These are phyloP conservation scores for Globisporangium camurandrum DNA, from an alignment of 352 stramenopile species.

Conservation along the genomic window DNA sequence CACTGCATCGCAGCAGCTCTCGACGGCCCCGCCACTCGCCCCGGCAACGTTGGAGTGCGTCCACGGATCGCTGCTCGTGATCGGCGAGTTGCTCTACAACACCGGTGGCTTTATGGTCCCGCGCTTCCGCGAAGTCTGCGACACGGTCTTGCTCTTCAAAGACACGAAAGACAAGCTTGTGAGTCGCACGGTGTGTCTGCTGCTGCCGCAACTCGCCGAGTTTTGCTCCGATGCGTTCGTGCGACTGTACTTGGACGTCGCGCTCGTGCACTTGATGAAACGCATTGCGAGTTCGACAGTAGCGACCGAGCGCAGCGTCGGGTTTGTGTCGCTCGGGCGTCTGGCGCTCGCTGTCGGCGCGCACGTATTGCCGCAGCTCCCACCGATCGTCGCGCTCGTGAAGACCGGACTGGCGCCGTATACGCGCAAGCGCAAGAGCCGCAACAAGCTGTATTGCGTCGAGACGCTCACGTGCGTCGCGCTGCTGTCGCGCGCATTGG, in stretches of 20 bases:
- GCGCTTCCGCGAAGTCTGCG: constrained; percentile 93
- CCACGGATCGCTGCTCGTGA: constrained; percentile 94
- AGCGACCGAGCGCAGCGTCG: constrained; percentile 63
- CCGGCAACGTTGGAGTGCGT: constrained; percentile 64
- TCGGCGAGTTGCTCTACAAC: constrained; percentile 92
- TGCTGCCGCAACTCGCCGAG: constrained; percentile 91
- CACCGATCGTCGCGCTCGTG: constrained; percentile 70
- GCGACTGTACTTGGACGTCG: constrained; percentile 87
- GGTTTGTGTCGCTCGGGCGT: constrained; percentile 91
- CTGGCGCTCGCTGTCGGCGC: constrained; percentile 88
- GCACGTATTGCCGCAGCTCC: constrained; percentile 76
- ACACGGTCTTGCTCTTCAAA: constrained; percentile 91
- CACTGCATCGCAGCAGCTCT: constrained; percentile 3
- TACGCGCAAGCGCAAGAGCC: constrained; percentile 24
- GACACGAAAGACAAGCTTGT: constrained; percentile 86
- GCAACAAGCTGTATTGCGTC: constrained; percentile 81
- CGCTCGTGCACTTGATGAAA: constrained; percentile 80
- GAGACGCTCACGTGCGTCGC: constrained; percentile 79
- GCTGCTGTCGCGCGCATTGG: constrained; percentile 59
- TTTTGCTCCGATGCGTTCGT: constrained; percentile 92
- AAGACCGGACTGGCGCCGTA: constrained; percentile 65
- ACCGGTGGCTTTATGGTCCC: constrained; percentile 96
- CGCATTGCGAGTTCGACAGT: constrained; percentile 54
- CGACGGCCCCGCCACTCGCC: constrained; percentile 6
- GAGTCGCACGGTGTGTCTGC: constrained; percentile 60